Percentiles rank a stretch among this genome's conserved stretches.
phyloP scores from a whole-genome alignment of 2,329 filamentous ascomycete genomes.

The Onygenales sp. region DNA sequence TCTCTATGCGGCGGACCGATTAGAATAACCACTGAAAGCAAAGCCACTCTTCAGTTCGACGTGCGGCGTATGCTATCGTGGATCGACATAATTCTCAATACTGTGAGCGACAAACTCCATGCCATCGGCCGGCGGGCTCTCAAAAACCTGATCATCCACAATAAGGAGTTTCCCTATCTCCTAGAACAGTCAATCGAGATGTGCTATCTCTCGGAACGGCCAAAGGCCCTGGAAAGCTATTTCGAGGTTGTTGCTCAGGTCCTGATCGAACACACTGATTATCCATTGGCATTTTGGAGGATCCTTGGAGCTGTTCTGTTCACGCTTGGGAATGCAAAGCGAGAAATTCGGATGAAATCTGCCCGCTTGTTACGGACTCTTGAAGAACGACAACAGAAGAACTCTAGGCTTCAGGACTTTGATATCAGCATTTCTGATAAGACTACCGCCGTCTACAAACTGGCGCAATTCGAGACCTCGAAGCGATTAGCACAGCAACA shows the following conservation, averaged over 20 bases:
- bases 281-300: slow-evolving; percentile 82
- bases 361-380: slow-evolving; percentile 69
- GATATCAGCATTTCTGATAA: slow-evolving; percentile 98
- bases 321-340: slow-evolving; percentile 84
- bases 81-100: slow-evolving; percentile 92
- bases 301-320: slow-evolving; percentile 80
- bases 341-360: slow-evolving; percentile 80
- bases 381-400: slow-evolving; percentile 73
- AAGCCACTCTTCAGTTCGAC: slow-evolving; percentile 82
- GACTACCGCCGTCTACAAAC: slow-evolving; percentile 94
- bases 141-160: slow-evolving; percentile 82
- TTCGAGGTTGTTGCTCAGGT: slow-evolving; percentile 88
- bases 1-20: slow-evolving; percentile 73
- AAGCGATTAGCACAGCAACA: slow-evolving; percentile 82
- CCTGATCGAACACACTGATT: slow-evolving; percentile 70
- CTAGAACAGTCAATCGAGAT: slow-evolving; percentile 83
- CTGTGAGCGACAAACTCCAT: slow-evolving; percentile 84
- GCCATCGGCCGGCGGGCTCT: slow-evolving; percentile 79
- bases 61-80: slow-evolving; percentile 85
- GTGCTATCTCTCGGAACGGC: slow-evolving; percentile 73
- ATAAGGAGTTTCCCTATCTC: slow-evolving; percentile 75
- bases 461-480: slow-evolving; percentile 94
- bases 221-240: slow-evolving; percentile 87
- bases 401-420: slow-evolving; percentile 89
- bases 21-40: slow-evolving; percentile 78